Base-by-base conservation (phyloP, 306 rosid species). In the Castanospermum australe region DNA sequence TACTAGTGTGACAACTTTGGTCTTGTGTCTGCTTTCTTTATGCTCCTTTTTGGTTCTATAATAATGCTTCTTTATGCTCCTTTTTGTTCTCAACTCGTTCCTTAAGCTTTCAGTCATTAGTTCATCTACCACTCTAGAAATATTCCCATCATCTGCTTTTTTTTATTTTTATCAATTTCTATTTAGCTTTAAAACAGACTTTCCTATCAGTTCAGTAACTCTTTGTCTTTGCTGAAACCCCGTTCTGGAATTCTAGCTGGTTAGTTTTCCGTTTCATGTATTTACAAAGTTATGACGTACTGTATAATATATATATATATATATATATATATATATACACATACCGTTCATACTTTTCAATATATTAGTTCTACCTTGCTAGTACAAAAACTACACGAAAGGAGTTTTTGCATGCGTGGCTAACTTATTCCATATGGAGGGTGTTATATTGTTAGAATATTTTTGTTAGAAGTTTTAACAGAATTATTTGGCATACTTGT, bases 41-140 rank as follows among this genome's bases (percentile, higher is more conserved):
- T 67, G 6, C 38, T 66, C 17, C 15, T 20, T 39, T 39, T 41
- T n/a, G n/a, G n/a, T n/a, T n/a, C n/a, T n/a, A n/a, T n/a, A n/a
- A n/a, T n/a, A n/a, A n/a, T n/a, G n/a, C n/a, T n/a, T n/a, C n/a
- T 17, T 7, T 20, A 1, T 54, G 24, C 57, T 67, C 7, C 50
- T 59, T 66, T 81, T 57, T 50, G 62, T 20, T 47, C 17, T 30
- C 14, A 45, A 45, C 45, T 14, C 8, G 32, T 35, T 60, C 52
- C n/a, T 76, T 68, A 44, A 59, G 50, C n/a, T 68, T 69, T 71
- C 72, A 47, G 38, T 55, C 11, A 38, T 17, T 59, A 75, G 18
- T 61, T 75, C 30, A 41, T 39, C 28, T 33, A 17, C 25, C 24
- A 42, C 12, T 67, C 24, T 36, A 36, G 30, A 52, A 73, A 20